Base-by-base conservation (phyloP, 805 yeast genomes). In the Lipomyces mesembrius region DNA sequence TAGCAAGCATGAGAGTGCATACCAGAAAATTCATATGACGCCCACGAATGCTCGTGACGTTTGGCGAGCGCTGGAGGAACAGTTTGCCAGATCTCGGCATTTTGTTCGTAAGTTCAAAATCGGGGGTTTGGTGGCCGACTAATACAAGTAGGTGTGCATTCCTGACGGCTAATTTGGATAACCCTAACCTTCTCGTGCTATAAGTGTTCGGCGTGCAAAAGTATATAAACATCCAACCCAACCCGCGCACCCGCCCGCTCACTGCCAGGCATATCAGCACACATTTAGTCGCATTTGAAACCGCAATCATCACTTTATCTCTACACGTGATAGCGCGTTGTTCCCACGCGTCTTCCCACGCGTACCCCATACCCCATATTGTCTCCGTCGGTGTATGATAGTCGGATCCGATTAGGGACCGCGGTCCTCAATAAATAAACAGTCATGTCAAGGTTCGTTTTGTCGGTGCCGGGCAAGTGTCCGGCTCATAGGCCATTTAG, bases 401-500 rank as follows among this genome's bases (percentile, higher is more conserved):
- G 27, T 34, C 43, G 43, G 34, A 51, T 46, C n/a, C 8, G 25
- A 55, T 20, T 22, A 59, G 35, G 49, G 39, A 35, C 39, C 54
- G 22, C 35, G 62, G 52, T 57, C 49, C 46, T 20, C n/a, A n/a
- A 22, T n/a, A 34, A 25, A 17, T 27, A 34, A 25, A 17, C n/a
- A 37, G 49, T 32, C 54, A 67, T 67, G 67, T 67, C 69, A 35
- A 62, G 69, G 69, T 66, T 37, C 0, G 69, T 59, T 22, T 4
- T 22, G 22, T 29, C 9, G 57, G 20, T 20, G 2, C 20, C 12
- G n/a, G 27, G 25, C 20, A 22, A 6, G 29, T 14, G 34, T 32
- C 7, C 22, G 20, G 35, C 32, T 37, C 52, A 57, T n/a, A 11
- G 32, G 60, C n/a, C 32, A 37, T 17, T n/a, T 29, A 27, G 64